Conservation (phyloP, 345 rosid genomes). For the Eucalyptus microcorys region DNA sequence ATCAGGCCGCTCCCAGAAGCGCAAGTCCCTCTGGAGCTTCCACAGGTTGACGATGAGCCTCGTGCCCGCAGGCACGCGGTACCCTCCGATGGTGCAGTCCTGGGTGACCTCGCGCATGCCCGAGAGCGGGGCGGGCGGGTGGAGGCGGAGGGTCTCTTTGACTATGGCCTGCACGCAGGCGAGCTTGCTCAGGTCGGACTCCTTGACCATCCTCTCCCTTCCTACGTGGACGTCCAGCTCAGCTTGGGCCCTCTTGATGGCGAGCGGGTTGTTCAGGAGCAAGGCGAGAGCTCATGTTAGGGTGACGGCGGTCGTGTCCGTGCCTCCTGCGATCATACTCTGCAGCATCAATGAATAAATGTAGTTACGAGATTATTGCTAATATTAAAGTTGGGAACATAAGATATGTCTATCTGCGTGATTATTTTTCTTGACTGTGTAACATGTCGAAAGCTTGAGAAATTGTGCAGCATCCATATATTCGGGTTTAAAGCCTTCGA, state of each 20-base stretch:
- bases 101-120: background rate
- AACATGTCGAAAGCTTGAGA: background rate
- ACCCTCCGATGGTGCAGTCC: slow-evolving; percentile 2
- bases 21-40: slow-evolving; percentile 7
- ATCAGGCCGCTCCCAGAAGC: background rate
- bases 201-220: background rate
- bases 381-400: background rate
- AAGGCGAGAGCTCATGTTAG: slow-evolving; percentile 13
- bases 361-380: background rate
- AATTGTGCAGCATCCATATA: background rate
- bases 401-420: background rate
- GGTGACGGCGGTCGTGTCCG: slow-evolving; percentile 1
- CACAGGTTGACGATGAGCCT: background rate
- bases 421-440: background rate
- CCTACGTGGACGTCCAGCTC: slow-evolving; percentile 15
- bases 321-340: slow-evolving; percentile 10
- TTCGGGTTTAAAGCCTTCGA: background rate
- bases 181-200: background rate
- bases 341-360: background rate
- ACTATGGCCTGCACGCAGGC: slow-evolving; percentile 1
- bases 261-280: slow-evolving; percentile 7
- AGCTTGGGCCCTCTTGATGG: slow-evolving; percentile 6
- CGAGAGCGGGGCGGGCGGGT: background rate
- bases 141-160: background rate
- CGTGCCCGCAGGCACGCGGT: background rate